Evolutionary conservation across 2,329 filamentous ascomycete genomes (phyloP).

Genomic region (Talaromyces pinophilus): DNA sequence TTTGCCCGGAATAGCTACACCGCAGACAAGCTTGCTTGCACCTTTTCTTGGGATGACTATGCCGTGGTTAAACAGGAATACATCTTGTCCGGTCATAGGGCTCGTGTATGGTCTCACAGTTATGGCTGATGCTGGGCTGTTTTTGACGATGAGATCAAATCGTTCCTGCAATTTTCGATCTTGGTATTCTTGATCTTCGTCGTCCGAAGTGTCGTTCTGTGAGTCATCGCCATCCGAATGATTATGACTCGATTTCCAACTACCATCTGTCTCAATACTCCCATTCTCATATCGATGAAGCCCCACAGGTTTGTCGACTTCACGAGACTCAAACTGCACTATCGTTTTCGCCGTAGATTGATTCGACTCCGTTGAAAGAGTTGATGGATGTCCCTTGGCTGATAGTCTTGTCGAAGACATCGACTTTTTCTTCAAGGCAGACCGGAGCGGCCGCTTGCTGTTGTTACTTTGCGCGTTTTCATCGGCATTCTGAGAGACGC

Average conservation of each 20-base stretch:
- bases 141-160: not conserved
- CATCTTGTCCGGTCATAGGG: not conserved
- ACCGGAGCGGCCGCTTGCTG: not conserved
- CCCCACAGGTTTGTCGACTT: not conserved
- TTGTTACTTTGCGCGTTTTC: not conserved
- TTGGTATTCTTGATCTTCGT: not conserved
- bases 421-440: not conserved
- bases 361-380: not conserved
- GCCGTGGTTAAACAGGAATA: slow-evolving; percentile 9
- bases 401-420: not conserved
- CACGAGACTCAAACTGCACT: not conserved
- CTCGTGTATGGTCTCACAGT: not conserved
- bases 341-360: not conserved
- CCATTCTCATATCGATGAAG: not conserved
- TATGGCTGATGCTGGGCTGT: not conserved
- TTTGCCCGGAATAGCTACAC: slow-evolving; percentile 9
- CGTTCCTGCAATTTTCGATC: not conserved
- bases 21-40: not conserved
- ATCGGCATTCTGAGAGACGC: not conserved
- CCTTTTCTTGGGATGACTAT: not conserved
- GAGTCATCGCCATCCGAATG: not conserved
- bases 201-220: not conserved
- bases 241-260: not conserved
- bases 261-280: not conserved
- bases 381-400: not conserved